A percentile compares a stretch with the other conserved stretches of the same genome.
phyloP scores from a whole-genome alignment of 371 early-diverging fungal species.

The Zychaea mexicana region DNA sequence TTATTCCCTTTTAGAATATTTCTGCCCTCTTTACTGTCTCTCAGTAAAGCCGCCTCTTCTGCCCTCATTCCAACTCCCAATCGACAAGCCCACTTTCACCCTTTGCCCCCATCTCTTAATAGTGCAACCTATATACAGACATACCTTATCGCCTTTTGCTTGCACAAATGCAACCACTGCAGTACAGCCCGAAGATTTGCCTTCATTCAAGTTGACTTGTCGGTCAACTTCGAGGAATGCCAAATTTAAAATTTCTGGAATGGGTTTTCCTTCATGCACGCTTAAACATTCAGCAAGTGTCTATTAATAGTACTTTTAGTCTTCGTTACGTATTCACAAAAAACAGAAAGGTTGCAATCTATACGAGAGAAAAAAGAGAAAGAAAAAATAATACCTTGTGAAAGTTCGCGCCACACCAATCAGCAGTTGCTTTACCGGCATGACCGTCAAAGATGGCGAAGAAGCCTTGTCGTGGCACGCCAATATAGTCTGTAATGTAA shows the following conservation, averaged over 20 bases:
- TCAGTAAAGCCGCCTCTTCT: too few species aligned
- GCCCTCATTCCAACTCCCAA: neutral
- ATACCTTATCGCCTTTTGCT: conserved; percentile 44
- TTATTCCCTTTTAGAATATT: conserved; percentile 1
- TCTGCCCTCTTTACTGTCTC: neutral
- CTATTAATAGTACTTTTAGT: conserved; percentile 1
- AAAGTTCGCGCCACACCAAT: conserved; percentile 93
- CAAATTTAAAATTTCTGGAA: conserved; percentile 84
- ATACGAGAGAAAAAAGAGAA: neutral
- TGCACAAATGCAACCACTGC: conserved; percentile 84
- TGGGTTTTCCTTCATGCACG: conserved; percentile 20
- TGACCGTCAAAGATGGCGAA: conserved; percentile 99
- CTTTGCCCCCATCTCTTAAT: too few species aligned
- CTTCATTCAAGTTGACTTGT: conserved; percentile 73
- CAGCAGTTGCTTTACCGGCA: conserved; percentile 94
- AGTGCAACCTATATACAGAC: too few species aligned
- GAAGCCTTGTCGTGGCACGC: conserved; percentile 81
- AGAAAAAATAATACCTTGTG: conserved; percentile 63
- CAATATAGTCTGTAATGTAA: conserved; percentile 78
- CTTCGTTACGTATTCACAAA: neutral
- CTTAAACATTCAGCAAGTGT: conserved; percentile 24
- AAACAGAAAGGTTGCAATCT: too few species aligned
- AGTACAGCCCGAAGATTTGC: conserved; percentile 88
- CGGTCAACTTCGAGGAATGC: conserved; percentile 85
- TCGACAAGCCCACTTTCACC: too few species aligned